phyloP scores from a whole-genome alignment of 2,329 filamentous ascomycete species.

The Trichoderma aggressivum region DNA sequence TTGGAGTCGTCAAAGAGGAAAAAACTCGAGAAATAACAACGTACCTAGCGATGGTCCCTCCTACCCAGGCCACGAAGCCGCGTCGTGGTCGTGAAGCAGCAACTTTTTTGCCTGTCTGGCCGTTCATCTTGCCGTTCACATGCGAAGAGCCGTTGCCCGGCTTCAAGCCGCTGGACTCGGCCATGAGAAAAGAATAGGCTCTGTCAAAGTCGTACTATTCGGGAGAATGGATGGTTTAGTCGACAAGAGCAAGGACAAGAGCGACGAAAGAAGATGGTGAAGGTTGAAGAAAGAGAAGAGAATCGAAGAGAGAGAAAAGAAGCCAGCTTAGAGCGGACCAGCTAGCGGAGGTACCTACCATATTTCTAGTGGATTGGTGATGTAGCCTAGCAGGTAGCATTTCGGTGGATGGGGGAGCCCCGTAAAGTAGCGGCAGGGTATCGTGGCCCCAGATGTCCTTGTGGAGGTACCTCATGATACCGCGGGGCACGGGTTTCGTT shows the following conservation, averaged over 20 bases:
- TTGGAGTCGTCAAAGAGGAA: not conserved
- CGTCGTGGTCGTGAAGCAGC: slow-evolving; percentile 23
- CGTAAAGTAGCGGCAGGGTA: slow-evolving; percentile 14
- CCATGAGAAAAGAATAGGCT: slow-evolving; percentile 33
- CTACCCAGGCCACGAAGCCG: slow-evolving; percentile 36
- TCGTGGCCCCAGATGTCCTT: not conserved
- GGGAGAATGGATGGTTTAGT: not conserved
- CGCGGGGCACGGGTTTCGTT: not conserved
- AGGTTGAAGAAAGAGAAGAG: not conserved
- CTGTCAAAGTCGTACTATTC: slow-evolving; percentile 13
- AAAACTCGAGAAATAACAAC: slow-evolving; percentile 17
- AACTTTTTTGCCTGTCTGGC: slow-evolving; percentile 28
- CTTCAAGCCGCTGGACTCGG: slow-evolving; percentile 33
- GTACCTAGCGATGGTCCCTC: slow-evolving; percentile 56
- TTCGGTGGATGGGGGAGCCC: not conserved
- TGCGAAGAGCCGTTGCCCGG: slow-evolving; percentile 41
- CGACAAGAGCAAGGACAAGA: not conserved
- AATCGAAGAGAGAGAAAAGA: not conserved
- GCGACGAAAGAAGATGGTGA: not conserved
- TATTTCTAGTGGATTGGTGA: slow-evolving; percentile 17
- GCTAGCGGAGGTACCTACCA: slow-evolving; percentile 11
- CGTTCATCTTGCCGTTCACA: slow-evolving; percentile 33
- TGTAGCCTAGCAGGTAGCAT: slow-evolving; percentile 15
- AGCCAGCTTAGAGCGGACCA: not conserved
- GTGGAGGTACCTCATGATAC: slow-evolving; percentile 12